A percentile compares a stretch with the other conserved stretches of the same genome.
These are phyloP conservation scores for Paramecium tetraurelia DNA, from an alignment of 73 alveolate genomes.

Conservation along the genomic window DNA sequence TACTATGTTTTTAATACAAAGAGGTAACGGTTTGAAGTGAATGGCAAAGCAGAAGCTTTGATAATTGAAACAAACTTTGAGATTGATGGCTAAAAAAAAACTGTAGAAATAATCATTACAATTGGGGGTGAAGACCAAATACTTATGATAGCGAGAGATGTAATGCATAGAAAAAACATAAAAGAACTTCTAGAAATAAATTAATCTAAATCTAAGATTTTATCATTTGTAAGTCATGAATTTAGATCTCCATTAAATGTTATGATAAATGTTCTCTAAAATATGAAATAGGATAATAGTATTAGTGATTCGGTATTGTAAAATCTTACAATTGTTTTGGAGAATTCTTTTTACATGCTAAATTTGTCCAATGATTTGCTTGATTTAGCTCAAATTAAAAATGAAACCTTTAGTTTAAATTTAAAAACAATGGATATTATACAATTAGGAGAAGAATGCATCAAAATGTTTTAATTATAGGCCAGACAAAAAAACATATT, in stretches of 20 bases:
- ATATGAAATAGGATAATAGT: neutral
- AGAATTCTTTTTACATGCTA: constrained; percentile 28
- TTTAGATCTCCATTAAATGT: constrained; percentile 44
- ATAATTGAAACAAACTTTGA: neutral
- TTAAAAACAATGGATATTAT: neutral
- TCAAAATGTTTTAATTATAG: constrained; percentile 49
- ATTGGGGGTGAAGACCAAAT: neutral
- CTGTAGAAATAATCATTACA: neutral
- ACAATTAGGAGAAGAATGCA: neutral
- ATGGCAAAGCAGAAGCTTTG: neutral
- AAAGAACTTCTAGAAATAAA: constrained; percentile 23
- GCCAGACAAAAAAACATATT: constrained; percentile 12
- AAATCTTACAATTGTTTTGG: neutral
- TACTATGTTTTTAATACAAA: neutral
- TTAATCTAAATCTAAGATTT: constrained; percentile 37
- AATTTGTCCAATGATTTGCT: constrained; percentile 47
- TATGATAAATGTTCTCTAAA: constrained; percentile 7
- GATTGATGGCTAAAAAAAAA: neutral
- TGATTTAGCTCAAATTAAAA: constrained; percentile 55
- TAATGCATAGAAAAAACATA: neutral
- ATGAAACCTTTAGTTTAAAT: constrained; percentile 13
- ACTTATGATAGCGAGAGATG: neutral
- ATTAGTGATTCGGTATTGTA: neutral
- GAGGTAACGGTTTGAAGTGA: neutral
- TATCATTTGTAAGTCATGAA: constrained; percentile 58